These are phyloP conservation scores for Claviceps citrina DNA, from an alignment of 2,329 filamentous ascomycete species.

Conservation along the genomic window DNA sequence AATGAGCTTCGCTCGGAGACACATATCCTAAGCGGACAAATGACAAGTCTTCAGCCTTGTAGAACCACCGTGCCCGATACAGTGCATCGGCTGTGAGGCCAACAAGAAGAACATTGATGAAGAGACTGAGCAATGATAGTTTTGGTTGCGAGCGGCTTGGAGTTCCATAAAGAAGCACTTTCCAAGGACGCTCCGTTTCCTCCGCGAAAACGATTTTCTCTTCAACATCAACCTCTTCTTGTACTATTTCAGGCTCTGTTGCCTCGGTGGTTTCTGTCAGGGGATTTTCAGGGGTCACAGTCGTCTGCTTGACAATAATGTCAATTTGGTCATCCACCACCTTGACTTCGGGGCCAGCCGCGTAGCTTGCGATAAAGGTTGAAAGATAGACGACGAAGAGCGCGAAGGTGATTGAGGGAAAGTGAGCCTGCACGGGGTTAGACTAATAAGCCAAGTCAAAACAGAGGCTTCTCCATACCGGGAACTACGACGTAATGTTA, in stretches of 20 bases:
- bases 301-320: slow-evolving; percentile 34
- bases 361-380: slow-evolving; percentile 44
- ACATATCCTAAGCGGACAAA: slow-evolving; percentile 83
- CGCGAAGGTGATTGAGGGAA: slow-evolving; percentile 41
- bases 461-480: slow-evolving; percentile 14
- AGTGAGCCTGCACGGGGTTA: slow-evolving; percentile 18
- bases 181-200: slow-evolving; percentile 39
- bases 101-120: slow-evolving; percentile 56
- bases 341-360: slow-evolving; percentile 40
- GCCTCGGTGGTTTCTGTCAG: slow-evolving; percentile 18
- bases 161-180: slow-evolving; percentile 57
- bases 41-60: slow-evolving; percentile 60
- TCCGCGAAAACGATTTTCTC: slow-evolving; percentile 47
- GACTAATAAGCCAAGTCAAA: neutral
- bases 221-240: slow-evolving; percentile 42
- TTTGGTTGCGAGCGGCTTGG: slow-evolving; percentile 56
- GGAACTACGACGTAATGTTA: slow-evolving; percentile 17
- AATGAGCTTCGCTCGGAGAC: slow-evolving; percentile 60
- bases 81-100: slow-evolving; percentile 62
- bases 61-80: slow-evolving; percentile 53
- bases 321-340: slow-evolving; percentile 47
- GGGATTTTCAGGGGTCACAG: slow-evolving; percentile 14
- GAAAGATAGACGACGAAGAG: slow-evolving; percentile 52
- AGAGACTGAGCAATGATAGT: slow-evolving; percentile 50
- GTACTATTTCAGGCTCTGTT: slow-evolving; percentile 21